These are phyloP conservation scores for Saccharomycopsis olivae DNA, from an alignment of 805 yeast genomes.

Conservation along the genomic window DNA sequence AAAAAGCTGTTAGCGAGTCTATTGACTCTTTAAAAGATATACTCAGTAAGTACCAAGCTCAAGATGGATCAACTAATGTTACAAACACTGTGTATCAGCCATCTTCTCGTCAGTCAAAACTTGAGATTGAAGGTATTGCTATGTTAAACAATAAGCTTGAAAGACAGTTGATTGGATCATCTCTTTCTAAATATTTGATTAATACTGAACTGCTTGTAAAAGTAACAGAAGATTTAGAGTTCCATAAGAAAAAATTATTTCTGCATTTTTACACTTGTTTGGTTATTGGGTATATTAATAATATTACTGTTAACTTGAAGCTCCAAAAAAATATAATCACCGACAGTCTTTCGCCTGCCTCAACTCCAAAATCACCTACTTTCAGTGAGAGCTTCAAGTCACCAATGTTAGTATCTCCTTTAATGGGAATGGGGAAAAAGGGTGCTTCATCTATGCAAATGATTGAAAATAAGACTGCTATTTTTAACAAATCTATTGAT, in stretches of 20 bases:
- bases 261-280: constrained; percentile 17
- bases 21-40: constrained; percentile 11
- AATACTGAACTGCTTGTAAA: constrained; percentile 3
- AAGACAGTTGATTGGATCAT: constrained; percentile 12
- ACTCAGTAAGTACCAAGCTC: constrained; percentile 8
- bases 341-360: constrained; percentile 7
- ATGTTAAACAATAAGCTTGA: constrained; percentile 14
- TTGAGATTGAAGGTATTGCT: constrained; percentile 16
- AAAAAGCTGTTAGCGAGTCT: constrained; percentile 1
- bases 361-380: constrained; percentile 9
- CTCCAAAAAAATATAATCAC: constrained; percentile 15
- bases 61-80: constrained; percentile 1
- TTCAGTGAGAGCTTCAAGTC: constrained; percentile 10
- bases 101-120: constrained; percentile 8
- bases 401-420: constrained; percentile 2
- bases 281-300: constrained; percentile 17
- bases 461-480: constrained; percentile 14
- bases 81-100: constrained; percentile 9
- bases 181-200: constrained; percentile 9
- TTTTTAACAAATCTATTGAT: constrained; percentile 17
- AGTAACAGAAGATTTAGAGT: constrained; percentile 5
- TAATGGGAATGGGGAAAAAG: not conserved
- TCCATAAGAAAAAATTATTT: constrained; percentile 10
- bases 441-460: constrained; percentile 7
- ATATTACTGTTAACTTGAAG: constrained; percentile 16